phyloP scores from a whole-genome alignment of 441 rosid genomes.

The Hura crepitans region DNA sequence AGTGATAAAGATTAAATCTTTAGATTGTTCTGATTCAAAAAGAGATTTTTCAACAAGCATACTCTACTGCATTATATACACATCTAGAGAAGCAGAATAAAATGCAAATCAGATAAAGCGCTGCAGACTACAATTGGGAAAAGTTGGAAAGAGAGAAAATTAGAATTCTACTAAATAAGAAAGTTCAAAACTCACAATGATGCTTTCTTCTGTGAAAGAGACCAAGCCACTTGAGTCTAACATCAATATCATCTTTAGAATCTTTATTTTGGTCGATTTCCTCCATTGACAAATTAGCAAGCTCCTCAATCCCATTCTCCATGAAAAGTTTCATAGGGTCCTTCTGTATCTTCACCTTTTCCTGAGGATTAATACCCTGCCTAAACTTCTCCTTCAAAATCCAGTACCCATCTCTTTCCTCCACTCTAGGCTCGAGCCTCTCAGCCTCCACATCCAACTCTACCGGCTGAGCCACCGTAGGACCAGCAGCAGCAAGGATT shows the following conservation, averaged over 20 bases:
- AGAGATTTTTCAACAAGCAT: not conserved
- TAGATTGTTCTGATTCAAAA: not conserved
- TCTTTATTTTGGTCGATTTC: slow-evolving; percentile 56
- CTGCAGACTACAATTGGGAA: not conserved
- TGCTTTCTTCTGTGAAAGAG: slow-evolving; percentile 88
- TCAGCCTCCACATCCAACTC: slow-evolving; percentile 35
- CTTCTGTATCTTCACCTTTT: slow-evolving; percentile 75
- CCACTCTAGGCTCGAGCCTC: slow-evolving; percentile 80
- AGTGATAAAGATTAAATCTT: slow-evolving; percentile 8
- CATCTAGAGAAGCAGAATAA: not conserved
- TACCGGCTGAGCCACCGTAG: slow-evolving; percentile 31
- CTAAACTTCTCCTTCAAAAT: slow-evolving; percentile 84
- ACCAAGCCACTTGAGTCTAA: slow-evolving; percentile 97
- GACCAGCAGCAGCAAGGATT: slow-evolving; percentile 33
- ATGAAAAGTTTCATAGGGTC: slow-evolving; percentile 81
- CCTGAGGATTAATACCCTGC: slow-evolving; percentile 74
- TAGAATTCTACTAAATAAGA: not conserved
- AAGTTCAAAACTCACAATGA: slow-evolving; percentile 49
- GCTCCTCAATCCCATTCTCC: slow-evolving; percentile 71
- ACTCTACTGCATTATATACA: not conserved
- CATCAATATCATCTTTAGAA: slow-evolving; percentile 72
- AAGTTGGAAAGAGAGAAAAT: not conserved
- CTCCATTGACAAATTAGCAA: slow-evolving; percentile 66
- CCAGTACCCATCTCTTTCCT: slow-evolving; percentile 64
- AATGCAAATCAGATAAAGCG: not conserved